Evolutionary conservation across 495 filamentous ascomycete species (phyloP), one percentile per base, ranked within the genome.

Genomic region (Penicillium longicatenatum): DNA sequence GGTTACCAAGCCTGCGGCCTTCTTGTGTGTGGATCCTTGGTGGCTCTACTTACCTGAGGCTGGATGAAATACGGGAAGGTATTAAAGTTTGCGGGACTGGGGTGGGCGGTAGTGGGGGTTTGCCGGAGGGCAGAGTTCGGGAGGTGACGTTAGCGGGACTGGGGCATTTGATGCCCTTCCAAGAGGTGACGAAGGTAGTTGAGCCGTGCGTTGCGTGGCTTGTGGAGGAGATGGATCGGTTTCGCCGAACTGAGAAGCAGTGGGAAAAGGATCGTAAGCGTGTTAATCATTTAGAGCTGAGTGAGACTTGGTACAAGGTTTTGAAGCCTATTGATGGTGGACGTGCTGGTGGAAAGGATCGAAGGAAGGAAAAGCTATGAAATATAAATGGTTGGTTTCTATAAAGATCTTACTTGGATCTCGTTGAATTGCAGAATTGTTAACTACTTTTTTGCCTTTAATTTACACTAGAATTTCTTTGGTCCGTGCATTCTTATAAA

Each of bases 1-100:
- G 48, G 7, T 20, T 50, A 14, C 48, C 48, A 3, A 50, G 24
- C 10, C 48, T 50, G 10, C 12, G 48, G 2, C 48, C 48, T 10
- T 50, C 48, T 33, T 50, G 48, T 50, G 21, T 50, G 11, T 50
- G 48, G 48, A 11, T 50, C 4, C 48, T 50, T 31, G 48, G 26
- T 12, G 48, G 48, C 3, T 22, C 12, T 1, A 37, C 48, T n/a
- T 50, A 50, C 20, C 9, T 50, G 24, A 50, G 31, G n/a, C 6
- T 35, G 30, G 29, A 50, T 17, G 48, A 50, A 29, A 50, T 50
- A 4, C 48, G 48, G 3, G 48, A 50, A 14, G 48, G 48, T 20
- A 50, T 50, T 6, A 30, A 33, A 17, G 7, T 17, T 35, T 50
- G 48, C 20, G 48, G 48, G 10, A 50, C 24, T 17, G 48, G 48